A percentile compares a stretch with the other conserved stretches of the same genome.
Conservation (phyloP, 176 grass and related monocot genomes). For the Tuctoria greenei region DNA sequence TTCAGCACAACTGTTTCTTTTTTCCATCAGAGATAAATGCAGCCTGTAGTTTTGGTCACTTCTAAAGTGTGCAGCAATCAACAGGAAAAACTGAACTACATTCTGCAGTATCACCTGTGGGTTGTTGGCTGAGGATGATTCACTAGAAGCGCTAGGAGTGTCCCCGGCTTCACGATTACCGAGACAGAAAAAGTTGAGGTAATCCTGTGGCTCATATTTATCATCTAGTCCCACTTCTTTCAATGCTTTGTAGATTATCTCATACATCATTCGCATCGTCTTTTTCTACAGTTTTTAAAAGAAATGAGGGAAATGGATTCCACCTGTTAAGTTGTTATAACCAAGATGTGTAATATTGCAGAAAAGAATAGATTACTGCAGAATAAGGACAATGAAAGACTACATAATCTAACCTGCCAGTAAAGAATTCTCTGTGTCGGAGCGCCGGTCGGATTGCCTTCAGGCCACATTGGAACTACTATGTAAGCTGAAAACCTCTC, state of each 20-base stretch:
- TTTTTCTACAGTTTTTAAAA: slow-evolving; percentile 56
- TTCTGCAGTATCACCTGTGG: slow-evolving; percentile 47
- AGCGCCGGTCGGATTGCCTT: slow-evolving; percentile 58
- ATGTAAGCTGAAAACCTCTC: slow-evolving; percentile 75
- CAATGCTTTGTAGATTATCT: slow-evolving; percentile 70
- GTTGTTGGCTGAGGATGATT: slow-evolving; percentile 34
- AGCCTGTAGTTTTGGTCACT: background rate
- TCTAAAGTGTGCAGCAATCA: background rate
- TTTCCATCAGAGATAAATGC: background rate
- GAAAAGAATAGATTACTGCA: background rate
- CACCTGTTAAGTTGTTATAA: background rate
- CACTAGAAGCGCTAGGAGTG: background rate
- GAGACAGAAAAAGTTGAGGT: slow-evolving; percentile 95
- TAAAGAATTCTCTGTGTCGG: slow-evolving; percentile 73
- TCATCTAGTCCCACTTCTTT: slow-evolving; percentile 60
- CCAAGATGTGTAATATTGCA: background rate
- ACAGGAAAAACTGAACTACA: background rate
- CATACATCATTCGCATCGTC: slow-evolving; percentile 97
- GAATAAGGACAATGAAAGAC: background rate
- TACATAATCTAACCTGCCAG: slow-evolving; percentile 61
- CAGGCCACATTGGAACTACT: slow-evolving; percentile 85
- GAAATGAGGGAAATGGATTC: background rate
- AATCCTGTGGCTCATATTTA: slow-evolving; percentile 83
- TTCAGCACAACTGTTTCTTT: background rate
- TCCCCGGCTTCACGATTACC: slow-evolving; percentile 72